Base-by-base conservation (phyloP, 345 rosid genomes). In the Rubroshorea leprosula region DNA sequence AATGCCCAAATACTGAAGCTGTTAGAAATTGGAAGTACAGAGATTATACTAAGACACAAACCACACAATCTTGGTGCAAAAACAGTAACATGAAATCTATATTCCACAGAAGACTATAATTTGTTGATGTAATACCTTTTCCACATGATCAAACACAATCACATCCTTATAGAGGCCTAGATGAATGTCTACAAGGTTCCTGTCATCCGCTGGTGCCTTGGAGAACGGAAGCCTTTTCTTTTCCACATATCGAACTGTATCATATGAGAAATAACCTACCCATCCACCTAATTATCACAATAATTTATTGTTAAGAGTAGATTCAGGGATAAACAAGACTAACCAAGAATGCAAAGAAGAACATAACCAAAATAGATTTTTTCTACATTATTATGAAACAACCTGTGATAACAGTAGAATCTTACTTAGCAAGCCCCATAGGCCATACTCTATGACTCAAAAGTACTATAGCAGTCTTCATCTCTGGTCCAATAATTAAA, bases 181-280 rank as follows among this genome's bases (percentile, higher is more conserved):
- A 73, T 92, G 93, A 63, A 92, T 87, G 68, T 92, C 97, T 3
- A 94, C 79, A 27, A 92, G 89, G 72, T 81, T 77, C 73, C 93
- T 83, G 58, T 89, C 96, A 77, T 92, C 96, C 43, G 65, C 57
- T 12, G 98, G 93, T 0, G 95, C 90, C 55, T 58, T 72, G 16
- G 87, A 68, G 69, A 89, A 92, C 10, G 91, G 80, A 27, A 92
- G 72, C 70, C 73, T 89, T 67, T 78, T 83, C 72, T 77, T 86
- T 74, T 92, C 98, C 6, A 76, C 85, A 15, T 92, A 84, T 45
- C 96, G 84, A 51, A 92, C 86, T 1, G 93, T 86, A 55, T 89
- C 97, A 25, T 92, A 92, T 0, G 98, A 84, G 74, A 92, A 92
- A 69, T 78, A 89, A 62, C 98, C 98, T 69, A 89, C 77, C 98